These are phyloP conservation scores for Violaceomyces palustris DNA, from an alignment of 1,284 basidiomycete genomes.

Conservation along the genomic window DNA sequence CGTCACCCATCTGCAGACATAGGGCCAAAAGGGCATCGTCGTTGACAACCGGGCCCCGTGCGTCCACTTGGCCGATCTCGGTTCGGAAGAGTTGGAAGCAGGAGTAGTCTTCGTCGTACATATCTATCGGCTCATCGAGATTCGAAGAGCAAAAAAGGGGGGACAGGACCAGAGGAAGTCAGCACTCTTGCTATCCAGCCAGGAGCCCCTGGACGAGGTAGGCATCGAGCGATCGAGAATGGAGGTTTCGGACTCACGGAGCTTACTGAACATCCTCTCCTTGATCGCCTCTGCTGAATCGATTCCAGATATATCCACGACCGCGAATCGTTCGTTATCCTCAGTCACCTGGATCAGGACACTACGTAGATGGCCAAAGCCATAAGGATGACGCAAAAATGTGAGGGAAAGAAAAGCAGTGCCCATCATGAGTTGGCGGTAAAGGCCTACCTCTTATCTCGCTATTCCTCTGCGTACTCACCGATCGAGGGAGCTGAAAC, in stretches of 20 bases:
- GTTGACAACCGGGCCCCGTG: slow-evolving; percentile 36
- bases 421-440: neutral
- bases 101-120: slow-evolving; percentile 37
- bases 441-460: too few relatives aligned
- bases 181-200: too few relatives aligned
- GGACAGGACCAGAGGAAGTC: too few relatives aligned
- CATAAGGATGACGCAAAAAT: too few relatives aligned
- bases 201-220: too few relatives aligned
- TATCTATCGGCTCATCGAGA: neutral
- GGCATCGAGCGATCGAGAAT: too few relatives aligned
- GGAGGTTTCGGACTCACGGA: slow-evolving; percentile 15
- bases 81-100: slow-evolving; percentile 43
- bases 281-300: slow-evolving; percentile 46
- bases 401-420: neutral
- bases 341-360: slow-evolving; percentile 51
- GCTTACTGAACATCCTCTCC: slow-evolving; percentile 46
- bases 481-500: slow-evolving; percentile 17
- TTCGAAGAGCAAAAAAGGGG: neutral
- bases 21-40: slow-evolving; percentile 48
- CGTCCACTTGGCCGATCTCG: slow-evolving; percentile 46
- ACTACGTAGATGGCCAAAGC: neutral
- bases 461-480: too few relatives aligned
- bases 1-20: slow-evolving; percentile 49
- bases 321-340: slow-evolving; percentile 51
- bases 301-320: slow-evolving; percentile 49